Evolutionary conservation across 805 yeast species (phyloP).

Genomic region (Candida sakaeoensis): DNA sequence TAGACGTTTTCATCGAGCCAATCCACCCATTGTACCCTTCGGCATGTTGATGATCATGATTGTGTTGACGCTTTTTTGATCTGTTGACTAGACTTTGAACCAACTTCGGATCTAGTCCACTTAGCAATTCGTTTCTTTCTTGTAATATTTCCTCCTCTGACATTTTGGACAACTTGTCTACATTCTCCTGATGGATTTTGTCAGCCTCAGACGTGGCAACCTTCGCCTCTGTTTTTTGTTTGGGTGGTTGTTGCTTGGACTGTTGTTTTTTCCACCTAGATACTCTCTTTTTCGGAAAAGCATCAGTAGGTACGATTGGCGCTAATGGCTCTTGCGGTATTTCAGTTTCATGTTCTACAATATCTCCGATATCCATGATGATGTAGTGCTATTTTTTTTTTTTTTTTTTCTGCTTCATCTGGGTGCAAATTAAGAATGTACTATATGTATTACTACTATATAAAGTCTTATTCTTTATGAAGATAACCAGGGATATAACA

Average conservation of each 20-base stretch:
- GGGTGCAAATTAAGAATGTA: conserved; percentile 1
- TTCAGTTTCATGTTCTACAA: conserved; percentile 55
- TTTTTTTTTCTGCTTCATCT: no score
- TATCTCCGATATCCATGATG: conserved; percentile 68
- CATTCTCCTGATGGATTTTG: conserved; percentile 72
- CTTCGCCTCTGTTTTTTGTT: conserved; percentile 12
- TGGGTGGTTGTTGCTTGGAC: no score
- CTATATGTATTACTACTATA: no score
- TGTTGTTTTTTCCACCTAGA: conserved; percentile 43
- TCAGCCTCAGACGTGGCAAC: conserved; percentile 55
- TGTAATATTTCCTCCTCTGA: conserved; percentile 57
- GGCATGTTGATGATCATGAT: conserved; percentile 28
- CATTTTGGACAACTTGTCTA: conserved; percentile 59
- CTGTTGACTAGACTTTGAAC: conserved; percentile 55
- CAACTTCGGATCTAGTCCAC: conserved; percentile 65
- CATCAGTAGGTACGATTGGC: conserved; percentile 18
- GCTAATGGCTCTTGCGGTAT: conserved; percentile 32
- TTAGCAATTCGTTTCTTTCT: conserved; percentile 65
- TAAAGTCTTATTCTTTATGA: neutral
- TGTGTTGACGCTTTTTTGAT: conserved; percentile 45
- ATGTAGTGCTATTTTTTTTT: neutral
- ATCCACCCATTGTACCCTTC: conserved; percentile 42
- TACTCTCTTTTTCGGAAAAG: conserved; percentile 30
- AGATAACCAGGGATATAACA: conserved; percentile 18
- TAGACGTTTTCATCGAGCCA: conserved; percentile 37